Conservation (phyloP, 768 basidiomycete genomes). For the Chlorophyllum brunneum region DNA sequence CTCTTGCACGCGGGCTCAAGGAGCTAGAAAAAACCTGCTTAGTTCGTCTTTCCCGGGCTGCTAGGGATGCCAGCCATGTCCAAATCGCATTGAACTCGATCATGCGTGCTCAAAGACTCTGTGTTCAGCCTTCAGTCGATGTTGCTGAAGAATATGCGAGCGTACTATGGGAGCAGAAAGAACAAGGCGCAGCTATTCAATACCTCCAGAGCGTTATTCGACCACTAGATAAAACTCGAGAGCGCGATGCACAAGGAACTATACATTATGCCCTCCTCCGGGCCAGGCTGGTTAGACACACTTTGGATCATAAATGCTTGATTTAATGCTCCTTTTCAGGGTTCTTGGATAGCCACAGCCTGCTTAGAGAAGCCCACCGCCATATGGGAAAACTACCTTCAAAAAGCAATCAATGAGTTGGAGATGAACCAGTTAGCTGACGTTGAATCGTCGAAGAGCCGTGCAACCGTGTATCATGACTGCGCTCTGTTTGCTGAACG, state of each 20-base stretch:
- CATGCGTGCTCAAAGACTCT: constrained; percentile 66
- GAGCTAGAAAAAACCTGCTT: constrained; percentile 69
- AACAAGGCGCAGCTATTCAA: constrained; percentile 80
- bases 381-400: constrained; percentile 70
- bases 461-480: constrained; percentile 66
- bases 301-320: background rate
- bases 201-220: constrained; percentile 46
- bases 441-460: constrained; percentile 20
- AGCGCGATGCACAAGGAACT: constrained; percentile 27
- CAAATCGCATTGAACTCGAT: constrained; percentile 89
- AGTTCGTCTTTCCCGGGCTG: constrained; percentile 64
- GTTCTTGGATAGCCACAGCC: constrained; percentile 87
- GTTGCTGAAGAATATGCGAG: constrained; percentile 82
- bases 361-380: constrained; percentile 74
- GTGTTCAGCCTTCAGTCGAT: constrained; percentile 37
- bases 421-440: constrained; percentile 12
- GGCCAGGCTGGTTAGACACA: constrained; percentile 57
- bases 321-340: constrained; percentile 42
- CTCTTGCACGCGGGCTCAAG: constrained; percentile 45
- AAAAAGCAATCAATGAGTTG: constrained; percentile 44
- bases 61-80: constrained; percentile 59
- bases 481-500: constrained; percentile 88
- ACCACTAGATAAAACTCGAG: background rate
- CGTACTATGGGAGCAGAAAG: constrained; percentile 85
- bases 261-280: constrained; percentile 30